phyloP scores from a whole-genome alignment of 768 basidiomycete genomes.

The Pleurotus eryngii region DNA sequence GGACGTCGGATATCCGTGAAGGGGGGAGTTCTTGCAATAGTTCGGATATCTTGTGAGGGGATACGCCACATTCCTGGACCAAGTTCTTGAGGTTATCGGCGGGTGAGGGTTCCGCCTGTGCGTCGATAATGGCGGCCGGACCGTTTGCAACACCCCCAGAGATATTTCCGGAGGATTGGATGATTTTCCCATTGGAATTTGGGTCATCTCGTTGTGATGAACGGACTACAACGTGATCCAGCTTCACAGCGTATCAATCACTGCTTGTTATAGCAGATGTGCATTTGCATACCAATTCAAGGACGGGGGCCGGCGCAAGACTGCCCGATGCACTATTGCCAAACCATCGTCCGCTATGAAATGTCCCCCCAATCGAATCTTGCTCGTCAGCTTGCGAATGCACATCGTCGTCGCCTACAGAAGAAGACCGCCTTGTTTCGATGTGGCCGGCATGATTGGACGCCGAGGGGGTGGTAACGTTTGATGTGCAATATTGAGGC shows the following conservation, averaged over 20 bases:
- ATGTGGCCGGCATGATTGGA: conserved; percentile 26
- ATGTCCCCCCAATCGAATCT: conserved; percentile 70
- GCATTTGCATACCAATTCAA: conserved; percentile 61
- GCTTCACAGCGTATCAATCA: conserved; percentile 27
- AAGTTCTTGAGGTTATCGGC: conserved; percentile 83
- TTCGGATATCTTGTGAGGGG: conserved; percentile 87
- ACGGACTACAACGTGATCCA: conserved; percentile 44
- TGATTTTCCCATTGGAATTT: not conserved
- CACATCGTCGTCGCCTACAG: conserved; percentile 59
- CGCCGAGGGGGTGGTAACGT: conserved; percentile 21
- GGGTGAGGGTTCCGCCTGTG: conserved; percentile 45
- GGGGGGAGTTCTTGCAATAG: conserved; percentile 87
- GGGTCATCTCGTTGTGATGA: conserved; percentile 20
- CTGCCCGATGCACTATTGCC: conserved; percentile 83
- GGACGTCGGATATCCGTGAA: conserved; percentile 65
- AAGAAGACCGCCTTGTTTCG: conserved; percentile 36
- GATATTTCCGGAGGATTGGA: not conserved
- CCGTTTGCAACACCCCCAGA: not conserved
- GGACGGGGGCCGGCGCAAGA: conserved; percentile 72
- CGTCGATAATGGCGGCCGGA: conserved; percentile 13
- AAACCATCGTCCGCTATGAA: conserved; percentile 85
- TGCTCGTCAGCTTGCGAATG: conserved; percentile 76
- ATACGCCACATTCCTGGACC: conserved; percentile 90
- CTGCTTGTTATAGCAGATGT: not conserved
- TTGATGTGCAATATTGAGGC: conserved; percentile 63